Percentiles rank a stretch among this genome's conserved stretches.
These are phyloP conservation scores for Rhytidiadelphus loreus DNA, from an alignment of 225 moss, liverwort and hornwort species.

Conservation along the genomic window DNA sequence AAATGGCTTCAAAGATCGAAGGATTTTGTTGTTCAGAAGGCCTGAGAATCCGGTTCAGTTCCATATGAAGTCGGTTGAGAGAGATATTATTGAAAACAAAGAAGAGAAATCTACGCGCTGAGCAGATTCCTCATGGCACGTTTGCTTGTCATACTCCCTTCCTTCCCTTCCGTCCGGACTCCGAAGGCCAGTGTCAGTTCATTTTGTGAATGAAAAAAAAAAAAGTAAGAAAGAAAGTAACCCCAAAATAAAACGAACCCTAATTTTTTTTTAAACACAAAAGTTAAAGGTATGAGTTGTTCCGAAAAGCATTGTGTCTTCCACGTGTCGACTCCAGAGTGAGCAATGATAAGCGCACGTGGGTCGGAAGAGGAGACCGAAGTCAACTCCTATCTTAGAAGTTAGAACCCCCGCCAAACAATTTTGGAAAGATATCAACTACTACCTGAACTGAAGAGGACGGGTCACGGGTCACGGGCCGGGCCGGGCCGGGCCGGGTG, in stretches of 20 bases:
- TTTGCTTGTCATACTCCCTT: neutral
- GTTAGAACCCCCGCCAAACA: neutral
- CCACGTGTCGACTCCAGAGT: neutral
- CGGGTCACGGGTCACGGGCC: neutral
- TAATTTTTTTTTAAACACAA: too few relatives aligned
- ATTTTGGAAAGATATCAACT: neutral
- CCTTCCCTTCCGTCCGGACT: too few relatives aligned
- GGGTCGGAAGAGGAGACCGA: neutral
- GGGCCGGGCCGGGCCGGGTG: neutral
- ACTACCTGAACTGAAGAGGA: neutral
- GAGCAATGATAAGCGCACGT: neutral
- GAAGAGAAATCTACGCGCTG: neutral
- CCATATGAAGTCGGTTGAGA: neutral
- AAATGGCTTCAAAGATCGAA: neutral
- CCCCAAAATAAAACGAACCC: too few relatives aligned
- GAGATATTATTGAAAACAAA: neutral
- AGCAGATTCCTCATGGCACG: neutral
- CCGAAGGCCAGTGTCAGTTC: too few relatives aligned
- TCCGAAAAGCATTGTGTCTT: neutral
- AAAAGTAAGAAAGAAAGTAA: too few relatives aligned
- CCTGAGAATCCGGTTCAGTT: neutral
- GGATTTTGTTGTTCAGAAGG: neutral
- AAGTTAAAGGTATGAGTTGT: too few relatives aligned
- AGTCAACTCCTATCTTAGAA: constrained; percentile 7
- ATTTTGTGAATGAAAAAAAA: too few relatives aligned